These are phyloP conservation scores for Lachancea nothofagi DNA, from an alignment of 805 yeast genomes.

Conservation along the genomic window DNA sequence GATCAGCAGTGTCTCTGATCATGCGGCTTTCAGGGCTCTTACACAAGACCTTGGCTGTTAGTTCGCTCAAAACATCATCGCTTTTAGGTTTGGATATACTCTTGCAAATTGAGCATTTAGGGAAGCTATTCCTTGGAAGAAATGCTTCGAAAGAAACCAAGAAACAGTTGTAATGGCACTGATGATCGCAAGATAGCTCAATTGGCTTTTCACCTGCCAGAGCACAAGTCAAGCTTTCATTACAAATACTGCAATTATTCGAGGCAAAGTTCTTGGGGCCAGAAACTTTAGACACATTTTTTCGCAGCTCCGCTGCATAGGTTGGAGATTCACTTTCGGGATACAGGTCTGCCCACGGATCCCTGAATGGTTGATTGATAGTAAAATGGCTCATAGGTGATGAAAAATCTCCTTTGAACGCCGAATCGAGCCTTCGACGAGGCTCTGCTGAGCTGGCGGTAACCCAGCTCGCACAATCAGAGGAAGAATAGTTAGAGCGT, in stretches of 20 bases:
- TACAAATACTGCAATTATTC: conserved; percentile 40
- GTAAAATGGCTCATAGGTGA: conserved; percentile 1
- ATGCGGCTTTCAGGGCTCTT: conserved; percentile 1
- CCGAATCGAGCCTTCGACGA: conserved; percentile 2
- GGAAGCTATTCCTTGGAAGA: conserved; percentile 15
- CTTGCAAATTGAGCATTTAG: conserved; percentile 29
- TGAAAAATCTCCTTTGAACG: background rate
- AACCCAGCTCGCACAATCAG: conserved; percentile 5
- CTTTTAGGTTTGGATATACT: conserved; percentile 24
- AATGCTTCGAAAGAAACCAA: conserved; percentile 26
- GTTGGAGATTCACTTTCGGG: conserved; percentile 26
- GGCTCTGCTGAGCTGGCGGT: conserved; percentile 7
- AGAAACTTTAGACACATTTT: conserved; percentile 13
- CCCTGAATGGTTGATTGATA: conserved; percentile 1
- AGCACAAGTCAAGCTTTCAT: conserved; percentile 36
- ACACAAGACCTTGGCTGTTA: conserved; percentile 19
- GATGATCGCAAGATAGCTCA: conserved; percentile 40
- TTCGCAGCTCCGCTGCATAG: conserved; percentile 12
- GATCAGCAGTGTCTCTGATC: background rate
- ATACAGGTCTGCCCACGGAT: conserved; percentile 16
- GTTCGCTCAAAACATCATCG: conserved; percentile 25
- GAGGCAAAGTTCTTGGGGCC: conserved; percentile 26
- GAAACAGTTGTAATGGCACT: conserved; percentile 42
- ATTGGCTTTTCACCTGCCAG: conserved; percentile 41
- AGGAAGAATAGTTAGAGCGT: conserved; percentile 1